Evolutionary conservation across 1,139 yeast genomes (phyloP), one percentile per base, ranked within the genome.

Genomic region (Blastobotrys buckinghamii): DNA sequence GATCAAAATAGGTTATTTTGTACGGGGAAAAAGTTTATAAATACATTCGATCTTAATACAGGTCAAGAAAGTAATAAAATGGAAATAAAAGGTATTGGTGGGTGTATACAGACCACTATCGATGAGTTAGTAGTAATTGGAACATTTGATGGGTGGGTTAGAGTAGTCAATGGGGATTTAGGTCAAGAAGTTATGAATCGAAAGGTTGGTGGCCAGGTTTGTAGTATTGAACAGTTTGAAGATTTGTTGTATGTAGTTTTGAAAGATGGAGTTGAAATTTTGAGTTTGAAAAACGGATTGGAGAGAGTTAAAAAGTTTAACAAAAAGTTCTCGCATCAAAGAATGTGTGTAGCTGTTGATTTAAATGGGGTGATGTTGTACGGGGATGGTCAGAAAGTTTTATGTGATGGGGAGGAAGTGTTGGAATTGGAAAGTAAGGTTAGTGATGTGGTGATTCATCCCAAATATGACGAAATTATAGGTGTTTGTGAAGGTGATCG

Each of bases 1-100:
- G 43, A 26, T 29, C 38, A 53, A n/a, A 16, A 10, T n/a, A 16
- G 34, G 15, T 30, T 53, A 16, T 40, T 50, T 15, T 48, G 45
- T 16, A 67, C 67, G 2, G 51, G 60, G 12, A 55, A 48, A 27
- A 56, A 54, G 17, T 26, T 40, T 2, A 41, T 63, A 0, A 51
- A 55, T 0, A 1, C 63, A 7, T 67, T 59, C 51, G 68, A 68
- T 38, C 35, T 64, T 2, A 48, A 53, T 50, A 8, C 22, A 5
- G 17, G 20, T 2, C 13, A 40, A 12, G 22, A 13, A 26, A 16
- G 13, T 8, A 6, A 17, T 6, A 8, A n/a, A n/a, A 6, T 32
- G 15, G 15, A n/a, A 7, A 7, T 26, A n/a, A 32, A 26, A 6
- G 38, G 42, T 5, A 20, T 45, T 7, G 42, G 42, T 5, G 49